These are phyloP conservation scores for Candida freyschussii DNA, from an alignment of 1,139 yeast species.

Conservation along the genomic window DNA sequence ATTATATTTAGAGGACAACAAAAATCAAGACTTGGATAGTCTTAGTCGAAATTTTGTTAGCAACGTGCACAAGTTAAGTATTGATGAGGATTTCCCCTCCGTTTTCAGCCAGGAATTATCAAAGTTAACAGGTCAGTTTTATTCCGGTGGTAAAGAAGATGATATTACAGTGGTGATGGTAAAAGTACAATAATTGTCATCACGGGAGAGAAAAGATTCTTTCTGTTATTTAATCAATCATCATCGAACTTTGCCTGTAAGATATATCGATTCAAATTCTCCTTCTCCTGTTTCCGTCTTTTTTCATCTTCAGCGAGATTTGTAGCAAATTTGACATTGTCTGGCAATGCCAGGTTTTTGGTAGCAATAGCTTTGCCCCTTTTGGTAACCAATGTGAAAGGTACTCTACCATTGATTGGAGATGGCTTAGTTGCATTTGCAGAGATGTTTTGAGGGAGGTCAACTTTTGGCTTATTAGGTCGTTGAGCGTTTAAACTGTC, in stretches of 20 bases:
- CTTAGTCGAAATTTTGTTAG: constrained; percentile 57
- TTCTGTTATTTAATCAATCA: background rate
- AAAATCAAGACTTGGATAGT: constrained; percentile 33
- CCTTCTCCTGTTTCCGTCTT: constrained; percentile 32
- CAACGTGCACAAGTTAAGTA: constrained; percentile 65
- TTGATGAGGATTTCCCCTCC: constrained; percentile 70
- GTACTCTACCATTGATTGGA: constrained; percentile 28
- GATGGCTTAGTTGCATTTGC: background rate
- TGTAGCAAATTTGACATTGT: constrained; percentile 44
- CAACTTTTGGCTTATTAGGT: constrained; percentile 22
- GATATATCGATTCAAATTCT: constrained; percentile 33
- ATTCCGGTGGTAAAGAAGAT: constrained; percentile 92
- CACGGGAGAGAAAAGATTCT: too few species aligned
- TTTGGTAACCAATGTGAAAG: constrained; percentile 51
- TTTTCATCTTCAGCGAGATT: constrained; percentile 34
- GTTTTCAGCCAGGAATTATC: constrained; percentile 84
- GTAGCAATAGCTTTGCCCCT: constrained; percentile 44
- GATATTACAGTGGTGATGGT: constrained; percentile 83
- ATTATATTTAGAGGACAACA: constrained; percentile 47
- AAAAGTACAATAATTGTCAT: constrained; percentile 48
- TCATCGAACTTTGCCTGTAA: constrained; percentile 31
- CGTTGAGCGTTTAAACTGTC: constrained; percentile 43
- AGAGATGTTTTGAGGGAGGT: constrained; percentile 12
- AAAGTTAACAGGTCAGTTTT: constrained; percentile 60
- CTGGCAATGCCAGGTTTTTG: constrained; percentile 44